Evolutionary conservation across 257 asterid genomes (phyloP).

Genomic region (Solanum bulbocastanum): DNA sequence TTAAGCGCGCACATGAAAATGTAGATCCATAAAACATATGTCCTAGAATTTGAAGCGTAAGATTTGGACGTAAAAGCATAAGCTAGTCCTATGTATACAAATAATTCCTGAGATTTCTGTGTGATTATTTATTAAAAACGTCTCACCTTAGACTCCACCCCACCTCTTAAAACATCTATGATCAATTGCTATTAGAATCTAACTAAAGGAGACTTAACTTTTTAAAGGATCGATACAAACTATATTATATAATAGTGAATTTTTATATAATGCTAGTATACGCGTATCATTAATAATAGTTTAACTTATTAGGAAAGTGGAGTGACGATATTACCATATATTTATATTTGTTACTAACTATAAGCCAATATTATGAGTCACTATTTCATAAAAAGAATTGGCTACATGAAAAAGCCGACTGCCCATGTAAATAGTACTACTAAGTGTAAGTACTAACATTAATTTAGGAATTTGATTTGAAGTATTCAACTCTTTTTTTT

Average conservation of each 20-base stretch:
- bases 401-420: too few species aligned
- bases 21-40: background rate
- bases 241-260: background rate
- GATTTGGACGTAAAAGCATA: too few species aligned
- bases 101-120: too few species aligned
- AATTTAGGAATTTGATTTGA: background rate
- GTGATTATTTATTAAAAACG: too few species aligned
- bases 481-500: background rate
- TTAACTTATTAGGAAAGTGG: background rate
- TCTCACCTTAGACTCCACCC: too few species aligned
- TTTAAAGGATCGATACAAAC: background rate
- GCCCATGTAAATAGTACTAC: too few species aligned
- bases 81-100: too few species aligned
- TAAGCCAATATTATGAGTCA: background rate
- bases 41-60: background rate
- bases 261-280: background rate
- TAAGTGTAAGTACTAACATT: too few species aligned
- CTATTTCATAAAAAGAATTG: background rate
- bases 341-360: background rate
- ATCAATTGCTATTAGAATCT: background rate
- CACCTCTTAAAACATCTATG: too few species aligned
- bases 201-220: background rate
- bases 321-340: background rate
- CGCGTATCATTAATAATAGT: background rate
- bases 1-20: background rate